Evolutionary conservation across 2,329 filamentous ascomycete species (phyloP).

Genomic region (Neonectria faginata): DNA sequence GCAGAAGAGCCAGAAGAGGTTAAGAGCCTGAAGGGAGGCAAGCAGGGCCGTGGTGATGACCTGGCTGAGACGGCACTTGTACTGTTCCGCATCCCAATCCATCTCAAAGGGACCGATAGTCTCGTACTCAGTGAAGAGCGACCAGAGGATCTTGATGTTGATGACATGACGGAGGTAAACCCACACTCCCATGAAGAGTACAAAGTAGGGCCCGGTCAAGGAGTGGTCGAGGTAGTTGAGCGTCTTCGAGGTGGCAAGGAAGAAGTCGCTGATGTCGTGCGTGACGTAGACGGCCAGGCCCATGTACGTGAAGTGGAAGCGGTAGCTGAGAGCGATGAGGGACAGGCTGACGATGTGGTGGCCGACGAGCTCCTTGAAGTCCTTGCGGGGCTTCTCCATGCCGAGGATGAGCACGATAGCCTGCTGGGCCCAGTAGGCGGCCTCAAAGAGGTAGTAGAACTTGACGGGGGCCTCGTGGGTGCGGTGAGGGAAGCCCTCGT

Average conservation of each 20-base stretch:
- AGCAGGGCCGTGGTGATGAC: conserved; percentile 75
- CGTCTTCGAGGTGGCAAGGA: conserved; percentile 91
- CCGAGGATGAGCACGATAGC: conserved; percentile 87
- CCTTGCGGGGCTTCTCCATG: conserved; percentile 93
- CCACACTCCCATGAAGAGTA: conserved; percentile 84
- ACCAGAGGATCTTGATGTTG: conserved; percentile 81
- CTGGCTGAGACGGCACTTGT: conserved; percentile 79
- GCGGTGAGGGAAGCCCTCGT: conserved; percentile 86
- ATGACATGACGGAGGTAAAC: conserved; percentile 90
- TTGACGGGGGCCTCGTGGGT: conserved; percentile 87
- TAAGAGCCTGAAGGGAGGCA: conserved; percentile 76
- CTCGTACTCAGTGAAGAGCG: conserved; percentile 79
- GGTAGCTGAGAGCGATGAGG: conserved; percentile 88
- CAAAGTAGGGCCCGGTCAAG: conserved; percentile 86
- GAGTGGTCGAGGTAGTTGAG: conserved; percentile 89
- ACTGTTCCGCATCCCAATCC: conserved; percentile 81
- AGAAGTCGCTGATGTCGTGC: conserved; percentile 95
- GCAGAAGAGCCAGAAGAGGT: conserved; percentile 85
- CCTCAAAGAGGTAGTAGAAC: conserved; percentile 95
- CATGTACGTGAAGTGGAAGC: conserved; percentile 97
- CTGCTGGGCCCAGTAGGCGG: conserved; percentile 96
- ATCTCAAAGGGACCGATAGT: conserved; percentile 80
- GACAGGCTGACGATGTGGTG: conserved; percentile 91
- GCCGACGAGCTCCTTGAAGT: conserved; percentile 91
- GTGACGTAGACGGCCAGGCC: conserved; percentile 94